A percentile compares a stretch with the other conserved stretches of the same genome.
Evolutionary conservation across 441 rosid genomes (phyloP).

Genomic region (Bruguiera hainesii): DNA sequence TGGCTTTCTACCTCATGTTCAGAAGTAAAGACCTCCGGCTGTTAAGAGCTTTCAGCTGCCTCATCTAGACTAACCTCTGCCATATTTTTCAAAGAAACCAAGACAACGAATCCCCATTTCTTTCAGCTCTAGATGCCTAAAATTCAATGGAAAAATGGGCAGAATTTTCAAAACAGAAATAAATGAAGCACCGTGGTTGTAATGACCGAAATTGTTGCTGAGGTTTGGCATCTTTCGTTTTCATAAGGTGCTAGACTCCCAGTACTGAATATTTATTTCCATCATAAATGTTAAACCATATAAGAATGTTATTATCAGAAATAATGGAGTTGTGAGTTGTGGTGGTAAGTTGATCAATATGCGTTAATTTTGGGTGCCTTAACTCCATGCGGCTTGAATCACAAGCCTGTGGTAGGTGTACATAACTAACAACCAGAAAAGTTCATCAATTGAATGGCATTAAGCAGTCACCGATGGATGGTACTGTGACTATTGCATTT

Average conservation of each 20-base stretch:
- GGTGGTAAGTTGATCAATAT: background rate
- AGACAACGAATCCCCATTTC: background rate
- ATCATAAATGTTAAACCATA: slow-evolving; percentile 12
- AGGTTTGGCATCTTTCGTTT: slow-evolving; percentile 16
- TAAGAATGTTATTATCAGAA: background rate
- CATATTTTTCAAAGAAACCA: background rate
- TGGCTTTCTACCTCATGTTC: slow-evolving; percentile 35
- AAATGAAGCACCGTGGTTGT: slow-evolving; percentile 9
- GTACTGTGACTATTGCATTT: background rate
- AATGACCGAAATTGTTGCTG: background rate
- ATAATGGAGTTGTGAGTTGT: background rate
- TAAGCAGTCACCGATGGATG: background rate
- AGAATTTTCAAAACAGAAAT: slow-evolving; percentile 14
- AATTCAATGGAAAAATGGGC: background rate
- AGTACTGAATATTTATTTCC: slow-evolving; percentile 16
- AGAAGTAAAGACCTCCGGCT: slow-evolving; percentile 7
- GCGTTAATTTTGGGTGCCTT: background rate
- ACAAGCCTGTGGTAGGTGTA: background rate
- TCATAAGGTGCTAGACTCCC: background rate
- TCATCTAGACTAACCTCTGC: slow-evolving; percentile 6
- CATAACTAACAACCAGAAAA: background rate
- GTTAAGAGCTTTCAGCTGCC: background rate
- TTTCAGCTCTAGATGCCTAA: background rate
- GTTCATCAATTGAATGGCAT: background rate
- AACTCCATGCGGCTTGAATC: background rate